Base-by-base conservation (phyloP, 306 rosid species). In the Dalbergia oliveri region DNA sequence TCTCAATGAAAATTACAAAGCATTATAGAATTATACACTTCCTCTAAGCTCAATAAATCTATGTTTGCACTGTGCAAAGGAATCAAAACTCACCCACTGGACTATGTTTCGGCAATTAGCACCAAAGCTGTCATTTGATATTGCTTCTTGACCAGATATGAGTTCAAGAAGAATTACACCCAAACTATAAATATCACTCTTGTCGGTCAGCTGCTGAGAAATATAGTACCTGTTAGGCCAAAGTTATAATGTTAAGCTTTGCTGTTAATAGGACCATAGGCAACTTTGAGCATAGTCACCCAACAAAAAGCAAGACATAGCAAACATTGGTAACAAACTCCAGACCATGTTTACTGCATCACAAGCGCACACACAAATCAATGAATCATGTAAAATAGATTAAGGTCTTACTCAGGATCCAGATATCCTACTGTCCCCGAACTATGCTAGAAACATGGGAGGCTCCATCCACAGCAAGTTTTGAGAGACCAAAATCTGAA, bases 81-180 rank as follows among this genome's bases (percentile, higher is more conserved):
- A 35, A 83, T 82, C 53, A 50, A 74, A 59, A 83, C 96, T 89
- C 87, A 96, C 98, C 99, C 99, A 96, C 43, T 93, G 99, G 81
- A 91, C 98, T 58, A 96, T 90, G 86, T 91, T 93, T 66, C 98
- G 87, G 89, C 98, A 93, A 89, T 93, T 91, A 63, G 82, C 97
- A 75, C 99, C 99, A 72, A 96, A 93, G 82, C 61, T 95, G 44
- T 90, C 95, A 54, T 90, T 95, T 16, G 99, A 95, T 87, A 95
- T 95, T 47, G 99, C 99, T 89, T 95, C 99, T 85, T 93, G 97
- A 81, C 99, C 99, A 5, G 99, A 95, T 83, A 95, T 90, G 81
- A 96, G 88, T 87, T 96, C 99, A 59, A 96, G 98, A 84, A 96
- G 99, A 87, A 96, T 93, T 69, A 96, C 99, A 0, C 98, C 99